These are phyloP conservation scores for Wallacemonas sp. DNA, from an alignment of 208 protist species.

Conservation along the genomic window DNA sequence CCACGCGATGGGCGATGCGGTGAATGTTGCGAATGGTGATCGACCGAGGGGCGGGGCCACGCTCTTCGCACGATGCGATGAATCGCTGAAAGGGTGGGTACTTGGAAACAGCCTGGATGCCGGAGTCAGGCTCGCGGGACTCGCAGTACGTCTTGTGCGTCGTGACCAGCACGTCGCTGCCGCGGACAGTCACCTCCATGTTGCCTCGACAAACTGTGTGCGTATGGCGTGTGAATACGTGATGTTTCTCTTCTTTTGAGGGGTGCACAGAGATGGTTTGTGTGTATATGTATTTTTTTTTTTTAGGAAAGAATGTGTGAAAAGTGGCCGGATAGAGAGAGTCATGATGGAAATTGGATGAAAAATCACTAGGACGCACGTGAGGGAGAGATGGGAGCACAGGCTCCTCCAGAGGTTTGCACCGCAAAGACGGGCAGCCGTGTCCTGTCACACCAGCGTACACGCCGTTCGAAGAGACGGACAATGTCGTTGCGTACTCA, in stretches of 20 bases:
- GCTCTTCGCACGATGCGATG: conserved; percentile 29
- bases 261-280: no score
- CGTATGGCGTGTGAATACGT: no score
- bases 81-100: conserved; percentile 59
- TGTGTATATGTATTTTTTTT: no score
- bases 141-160: conserved; percentile 74
- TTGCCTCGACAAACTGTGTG: neutral
- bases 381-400: no score
- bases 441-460: neutral
- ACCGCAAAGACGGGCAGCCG: neutral
- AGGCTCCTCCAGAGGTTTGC: no score
- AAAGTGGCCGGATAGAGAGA: no score
- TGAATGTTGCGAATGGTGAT: conserved; percentile 54
- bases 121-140: conserved; percentile 28
- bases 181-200: conserved; percentile 57
- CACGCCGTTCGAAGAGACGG: no score
- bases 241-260: no score
- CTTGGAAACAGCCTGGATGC: conserved; percentile 40
- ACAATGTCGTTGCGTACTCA: no score
- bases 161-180: conserved; percentile 45
- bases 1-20: conserved; percentile 65
- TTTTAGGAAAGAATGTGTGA: no score
- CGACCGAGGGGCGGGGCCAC: conserved; percentile 41
- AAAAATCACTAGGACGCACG: no score
- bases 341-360: no score